phyloP scores from a whole-genome alignment of 2,329 filamentous ascomycete species.

The Clonostachys solani region DNA sequence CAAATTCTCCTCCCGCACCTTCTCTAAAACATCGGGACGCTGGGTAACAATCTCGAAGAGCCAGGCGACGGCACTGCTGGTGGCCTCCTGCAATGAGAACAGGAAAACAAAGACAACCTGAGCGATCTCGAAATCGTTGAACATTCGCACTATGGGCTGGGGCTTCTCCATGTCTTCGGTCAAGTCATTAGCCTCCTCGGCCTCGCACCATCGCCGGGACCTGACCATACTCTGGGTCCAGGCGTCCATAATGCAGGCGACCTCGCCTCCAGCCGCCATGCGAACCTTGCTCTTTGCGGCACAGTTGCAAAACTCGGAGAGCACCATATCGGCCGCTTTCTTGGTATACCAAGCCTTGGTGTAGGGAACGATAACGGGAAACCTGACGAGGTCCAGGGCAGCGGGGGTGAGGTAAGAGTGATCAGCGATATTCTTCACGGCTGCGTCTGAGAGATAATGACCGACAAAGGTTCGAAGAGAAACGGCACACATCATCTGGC shows the following conservation, averaged over 20 bases:
- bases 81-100: constrained; percentile 96
- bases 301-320: constrained; percentile 85
- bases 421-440: constrained; percentile 89
- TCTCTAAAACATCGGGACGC: constrained; percentile 86
- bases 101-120: constrained; percentile 95
- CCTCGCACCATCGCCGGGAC: constrained; percentile 76
- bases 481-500: constrained; percentile 90
- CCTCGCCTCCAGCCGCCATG: constrained; percentile 82
- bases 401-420: constrained; percentile 97
- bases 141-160: constrained; percentile 74
- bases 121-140: constrained; percentile 85
- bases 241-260: constrained; percentile 91
- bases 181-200: constrained; percentile 66
- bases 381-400: constrained; percentile 95
- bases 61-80: constrained; percentile 90
- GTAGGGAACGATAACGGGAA: constrained; percentile 92
- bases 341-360: constrained; percentile 98
- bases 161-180: constrained; percentile 78
- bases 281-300: constrained; percentile 89
- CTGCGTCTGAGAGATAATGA: constrained; percentile 87
- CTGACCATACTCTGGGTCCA: constrained; percentile 90
- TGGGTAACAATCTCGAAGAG: constrained; percentile 93
- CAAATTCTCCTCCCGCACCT: constrained; percentile 87
- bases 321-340: constrained; percentile 88
- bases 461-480: constrained; percentile 97